Percentiles rank a stretch among this genome's conserved stretches.
Evolutionary conservation across 2,329 filamentous ascomycete genomes (phyloP).

Genomic region (Tolypocladium inflatum): DNA sequence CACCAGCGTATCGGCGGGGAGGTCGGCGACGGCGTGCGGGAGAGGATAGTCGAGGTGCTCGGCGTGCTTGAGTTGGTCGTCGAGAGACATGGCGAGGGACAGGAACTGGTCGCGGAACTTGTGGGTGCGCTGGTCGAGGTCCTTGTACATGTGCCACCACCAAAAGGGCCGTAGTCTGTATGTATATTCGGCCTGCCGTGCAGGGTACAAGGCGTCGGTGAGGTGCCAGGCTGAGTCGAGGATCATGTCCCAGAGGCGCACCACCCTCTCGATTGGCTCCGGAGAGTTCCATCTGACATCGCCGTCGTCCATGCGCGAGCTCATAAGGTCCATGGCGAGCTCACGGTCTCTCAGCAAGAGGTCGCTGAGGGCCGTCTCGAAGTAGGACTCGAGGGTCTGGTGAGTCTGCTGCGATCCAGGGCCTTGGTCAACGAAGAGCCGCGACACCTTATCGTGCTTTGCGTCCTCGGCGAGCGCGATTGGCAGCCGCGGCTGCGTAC

Average conservation of each 20-base stretch:
- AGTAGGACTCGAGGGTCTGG: slow-evolving; percentile 19
- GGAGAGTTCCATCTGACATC: slow-evolving; percentile 4
- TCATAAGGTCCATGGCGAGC: slow-evolving; percentile 8
- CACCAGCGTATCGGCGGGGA: slow-evolving; percentile 22
- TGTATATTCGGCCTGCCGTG: slow-evolving; percentile 20
- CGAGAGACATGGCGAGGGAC: slow-evolving; percentile 14
- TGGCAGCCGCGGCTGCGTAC: slow-evolving; percentile 18
- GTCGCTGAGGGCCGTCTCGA: slow-evolving; percentile 16
- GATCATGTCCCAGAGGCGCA: slow-evolving; percentile 22
- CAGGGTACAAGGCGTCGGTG: slow-evolving; percentile 22
- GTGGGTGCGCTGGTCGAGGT: slow-evolving; percentile 18
- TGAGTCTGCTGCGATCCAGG: slow-evolving; percentile 13
- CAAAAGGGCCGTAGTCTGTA: slow-evolving; percentile 27
- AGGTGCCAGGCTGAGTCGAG: slow-evolving; percentile 27
- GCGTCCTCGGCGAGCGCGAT: slow-evolving; percentile 21
- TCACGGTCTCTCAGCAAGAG: slow-evolving; percentile 10
- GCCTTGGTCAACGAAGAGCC: slow-evolving; percentile 15
- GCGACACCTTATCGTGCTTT: slow-evolving; percentile 19
- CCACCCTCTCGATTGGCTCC: slow-evolving; percentile 9
- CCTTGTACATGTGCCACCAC: slow-evolving; percentile 29
- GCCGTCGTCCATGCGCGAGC: slow-evolving; percentile 1
- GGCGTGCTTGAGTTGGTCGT: slow-evolving; percentile 18
- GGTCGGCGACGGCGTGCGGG: slow-evolving; percentile 23
- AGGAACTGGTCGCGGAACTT: slow-evolving; percentile 19
- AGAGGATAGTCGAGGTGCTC: slow-evolving; percentile 21